These are phyloP conservation scores for Cudoniella acicularis DNA, from an alignment of 495 filamentous ascomycete genomes.

Conservation along the genomic window DNA sequence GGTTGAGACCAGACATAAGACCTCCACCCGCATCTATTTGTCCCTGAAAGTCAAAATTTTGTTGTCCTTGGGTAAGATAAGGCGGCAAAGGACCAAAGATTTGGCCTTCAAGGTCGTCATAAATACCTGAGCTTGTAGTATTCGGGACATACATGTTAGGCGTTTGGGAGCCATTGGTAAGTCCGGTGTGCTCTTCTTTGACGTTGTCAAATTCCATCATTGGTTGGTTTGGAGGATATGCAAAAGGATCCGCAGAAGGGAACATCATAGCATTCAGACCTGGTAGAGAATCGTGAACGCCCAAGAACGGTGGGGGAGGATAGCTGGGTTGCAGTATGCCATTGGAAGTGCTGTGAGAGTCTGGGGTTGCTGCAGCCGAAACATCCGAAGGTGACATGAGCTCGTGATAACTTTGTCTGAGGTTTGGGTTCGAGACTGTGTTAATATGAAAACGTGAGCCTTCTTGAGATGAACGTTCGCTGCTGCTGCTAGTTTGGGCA, in stretches of 20 bases:
- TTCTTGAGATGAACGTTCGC: conserved; percentile 11
- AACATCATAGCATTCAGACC: conserved; percentile 89
- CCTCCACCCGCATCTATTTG: conserved; percentile 4
- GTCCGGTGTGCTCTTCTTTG: conserved; percentile 26
- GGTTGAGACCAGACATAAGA: conserved; percentile 15
- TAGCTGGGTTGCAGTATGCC: conserved; percentile 5
- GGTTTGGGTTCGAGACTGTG: conserved; percentile 22
- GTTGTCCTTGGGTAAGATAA: conserved; percentile 35
- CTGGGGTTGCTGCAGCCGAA: conserved; percentile 20
- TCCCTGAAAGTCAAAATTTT: conserved; percentile 9
- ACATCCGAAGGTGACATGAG: conserved; percentile 19
- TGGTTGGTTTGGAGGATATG: conserved; percentile 83
- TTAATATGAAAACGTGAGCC: conserved; percentile 14
- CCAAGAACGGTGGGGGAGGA: conserved; percentile 6
- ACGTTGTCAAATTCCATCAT: conserved; percentile 53
- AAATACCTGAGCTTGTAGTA: conserved; percentile 13
- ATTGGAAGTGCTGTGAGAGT: conserved; percentile 13
- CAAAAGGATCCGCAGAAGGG: conserved; percentile 82
- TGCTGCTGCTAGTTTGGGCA: conserved; percentile 10
- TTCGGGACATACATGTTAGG: conserved; percentile 26
- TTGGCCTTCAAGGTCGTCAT: conserved; percentile 51
- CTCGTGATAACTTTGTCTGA: conserved; percentile 22
- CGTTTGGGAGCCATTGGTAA: conserved; percentile 17
- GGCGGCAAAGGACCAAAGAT: conserved; percentile 51
- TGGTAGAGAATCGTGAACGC: conserved; percentile 16